phyloP scores from a whole-genome alignment of 208 protist species.

The Phytomonas francai region DNA sequence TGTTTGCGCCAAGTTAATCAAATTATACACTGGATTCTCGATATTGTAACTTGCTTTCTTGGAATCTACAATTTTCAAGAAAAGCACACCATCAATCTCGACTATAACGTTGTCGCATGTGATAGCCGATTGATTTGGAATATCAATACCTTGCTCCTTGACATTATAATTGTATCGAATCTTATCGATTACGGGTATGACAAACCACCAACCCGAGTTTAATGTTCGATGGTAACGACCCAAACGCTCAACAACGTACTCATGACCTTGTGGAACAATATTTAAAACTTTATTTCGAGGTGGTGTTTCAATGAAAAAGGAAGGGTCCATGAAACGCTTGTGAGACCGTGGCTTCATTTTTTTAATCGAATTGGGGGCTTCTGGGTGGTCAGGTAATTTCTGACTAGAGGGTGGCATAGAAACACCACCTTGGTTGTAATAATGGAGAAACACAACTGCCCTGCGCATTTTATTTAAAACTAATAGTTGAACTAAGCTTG shows the following conservation, averaged over 20 bases:
- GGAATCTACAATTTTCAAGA: constrained; percentile 88
- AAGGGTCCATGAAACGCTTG: constrained; percentile 36
- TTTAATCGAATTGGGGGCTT: not conserved
- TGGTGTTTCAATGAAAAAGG: constrained; percentile 47
- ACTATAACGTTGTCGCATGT: constrained; percentile 95
- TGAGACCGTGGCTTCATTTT: constrained; percentile 32
- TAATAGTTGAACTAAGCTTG: not conserved
- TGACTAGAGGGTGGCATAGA: not conserved
- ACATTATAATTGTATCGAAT: constrained; percentile 94
- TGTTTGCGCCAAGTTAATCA: constrained; percentile 94
- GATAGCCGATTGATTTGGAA: constrained; percentile 91
- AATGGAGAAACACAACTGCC: constrained; percentile 13
- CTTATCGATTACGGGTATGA: constrained; percentile 90
- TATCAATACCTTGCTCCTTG: constrained; percentile 89
- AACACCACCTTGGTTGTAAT: constrained; percentile 8
- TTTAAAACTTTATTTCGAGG: constrained; percentile 83
- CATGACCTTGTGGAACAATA: constrained; percentile 92
- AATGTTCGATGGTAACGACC: constrained; percentile 89
- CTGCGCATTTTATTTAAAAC: constrained; percentile 17
- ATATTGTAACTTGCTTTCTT: constrained; percentile 91
- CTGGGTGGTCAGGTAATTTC: not conserved
- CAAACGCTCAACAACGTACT: constrained; percentile 93
- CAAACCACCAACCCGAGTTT: constrained; percentile 85
- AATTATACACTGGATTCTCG: constrained; percentile 92
- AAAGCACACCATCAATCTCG: constrained; percentile 94